Base-by-base conservation (phyloP, 2,329 filamentous ascomycete species). In the Aureobasidium melanogenum region DNA sequence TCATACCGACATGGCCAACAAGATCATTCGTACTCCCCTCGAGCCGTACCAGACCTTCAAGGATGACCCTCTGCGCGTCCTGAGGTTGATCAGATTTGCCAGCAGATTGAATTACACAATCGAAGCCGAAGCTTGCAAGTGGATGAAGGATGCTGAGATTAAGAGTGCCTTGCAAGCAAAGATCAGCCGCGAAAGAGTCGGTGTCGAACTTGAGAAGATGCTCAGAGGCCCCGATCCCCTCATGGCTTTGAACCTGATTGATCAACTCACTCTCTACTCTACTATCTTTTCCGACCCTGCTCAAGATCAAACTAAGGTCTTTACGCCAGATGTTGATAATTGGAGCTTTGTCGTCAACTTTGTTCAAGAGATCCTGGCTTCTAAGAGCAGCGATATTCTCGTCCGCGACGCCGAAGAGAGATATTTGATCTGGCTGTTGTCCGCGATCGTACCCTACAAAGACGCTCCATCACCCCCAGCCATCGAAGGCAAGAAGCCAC, bases 11-110 rank as follows among this genome's bases (percentile, higher is more conserved):
- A 84, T 97, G 84, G 73, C 80, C 36, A 77, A 79, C 1, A 83
- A 84, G 63, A 77, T 92, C 54, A 91, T 99, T 65, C 83, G 88
- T 59, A 97, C 94, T 3, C 93, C 93, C 0, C 76, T 97, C 44
- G 88, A 91, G 57, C 92, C 93, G 26, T 86, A 89, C 57, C 88
- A 96, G 71, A 99, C 93, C 0, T 97, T 99, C 75, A 91, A 87
- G 72, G 93, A 97, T 70, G 93, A 97, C 69, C 94, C 94, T 14
- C 78, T 99, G 26, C 83, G 94, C 19, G 88, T 97, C 3, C 77
- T 97, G 63, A 84, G 93, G 51, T 79, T 97, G 57, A 88, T 99
- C 54, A 85, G 94, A 61, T 97, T 99, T 75, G 90, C 93, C 5
- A 95, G 90, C 69, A 83, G 92, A 22, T 80, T 97, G 8, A 80